These are phyloP conservation scores for Irpex sp. DNA, from an alignment of 1,284 basidiomycete species.

Conservation along the genomic window DNA sequence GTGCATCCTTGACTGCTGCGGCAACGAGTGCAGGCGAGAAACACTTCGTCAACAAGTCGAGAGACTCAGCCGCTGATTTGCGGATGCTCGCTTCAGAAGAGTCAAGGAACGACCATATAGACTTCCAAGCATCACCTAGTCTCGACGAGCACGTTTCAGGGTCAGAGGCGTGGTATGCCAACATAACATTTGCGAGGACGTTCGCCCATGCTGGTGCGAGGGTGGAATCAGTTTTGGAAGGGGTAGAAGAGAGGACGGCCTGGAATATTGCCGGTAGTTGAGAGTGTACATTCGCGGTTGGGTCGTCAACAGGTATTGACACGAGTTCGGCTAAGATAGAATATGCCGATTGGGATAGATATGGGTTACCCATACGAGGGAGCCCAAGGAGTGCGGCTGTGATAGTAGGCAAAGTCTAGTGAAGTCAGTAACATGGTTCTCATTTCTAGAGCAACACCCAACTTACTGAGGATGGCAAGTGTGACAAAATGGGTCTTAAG, in stretches of 20 bases:
- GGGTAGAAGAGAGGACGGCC: conserved; percentile 72
- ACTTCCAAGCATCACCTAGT: conserved; percentile 71
- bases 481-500: conserved; percentile 60
- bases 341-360: conserved; percentile 82
- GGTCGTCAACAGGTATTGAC: conserved; percentile 45
- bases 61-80: conserved; percentile 61
- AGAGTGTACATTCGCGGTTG: conserved; percentile 42
- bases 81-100: conserved; percentile 52
- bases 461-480: conserved; percentile 65
- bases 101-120: conserved; percentile 73
- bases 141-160: conserved; percentile 46
- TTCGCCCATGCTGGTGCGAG: conserved; percentile 72
- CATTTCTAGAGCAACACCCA: conserved; percentile 1
- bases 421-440: conserved; percentile 12
- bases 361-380: conserved; percentile 80
- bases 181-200: conserved; percentile 67
- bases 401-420: conserved; percentile 67
- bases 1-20: conserved; percentile 43
- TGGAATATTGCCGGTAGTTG: conserved; percentile 70
- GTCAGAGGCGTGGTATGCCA: conserved; percentile 52
- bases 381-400: conserved; percentile 71
- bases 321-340: conserved; percentile 78
- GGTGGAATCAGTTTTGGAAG: conserved; percentile 58
- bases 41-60: conserved; percentile 65
- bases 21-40: conserved; percentile 62